Conservation (phyloP, 2,329 filamentous ascomycete genomes). For the Fusarium tricinctum region DNA sequence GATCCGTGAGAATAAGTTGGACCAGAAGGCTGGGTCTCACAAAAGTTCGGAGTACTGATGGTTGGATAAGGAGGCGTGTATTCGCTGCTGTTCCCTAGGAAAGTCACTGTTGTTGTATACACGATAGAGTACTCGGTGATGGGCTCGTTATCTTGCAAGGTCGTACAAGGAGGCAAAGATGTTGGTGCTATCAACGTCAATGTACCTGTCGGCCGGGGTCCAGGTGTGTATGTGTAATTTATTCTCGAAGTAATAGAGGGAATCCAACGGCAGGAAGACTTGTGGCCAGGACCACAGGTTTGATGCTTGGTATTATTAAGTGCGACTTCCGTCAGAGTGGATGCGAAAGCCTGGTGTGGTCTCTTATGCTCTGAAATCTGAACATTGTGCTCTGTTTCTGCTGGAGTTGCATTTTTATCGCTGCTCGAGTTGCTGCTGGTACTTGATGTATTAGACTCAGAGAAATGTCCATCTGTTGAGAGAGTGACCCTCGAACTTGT, state of each 20-base stretch:
- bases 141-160: constrained; percentile 48
- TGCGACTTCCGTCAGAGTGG: constrained; percentile 13
- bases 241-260: constrained; percentile 24
- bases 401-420: constrained; percentile 3
- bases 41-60: constrained; percentile 58
- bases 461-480: constrained; percentile 2
- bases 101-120: constrained; percentile 65
- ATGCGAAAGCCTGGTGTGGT: constrained; percentile 17
- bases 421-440: neutral
- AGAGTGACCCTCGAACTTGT: neutral
- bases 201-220: constrained; percentile 16
- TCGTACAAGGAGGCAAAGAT: constrained; percentile 53
- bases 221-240: constrained; percentile 36
- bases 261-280: constrained; percentile 12
- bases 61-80: constrained; percentile 63
- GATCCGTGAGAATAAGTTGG: constrained; percentile 2
- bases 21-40: constrained; percentile 44
- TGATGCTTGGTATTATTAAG: constrained; percentile 18
- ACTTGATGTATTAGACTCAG: neutral
- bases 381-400: neutral
- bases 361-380: constrained; percentile 2
- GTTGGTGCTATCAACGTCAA: constrained; percentile 33
- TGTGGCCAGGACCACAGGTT: constrained; percentile 3
- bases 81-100: constrained; percentile 60
- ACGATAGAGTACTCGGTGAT: constrained; percentile 61